phyloP scores from a whole-genome alignment of 2,329 filamentous ascomycete species.

The Hymenoscyphus occultus region DNA sequence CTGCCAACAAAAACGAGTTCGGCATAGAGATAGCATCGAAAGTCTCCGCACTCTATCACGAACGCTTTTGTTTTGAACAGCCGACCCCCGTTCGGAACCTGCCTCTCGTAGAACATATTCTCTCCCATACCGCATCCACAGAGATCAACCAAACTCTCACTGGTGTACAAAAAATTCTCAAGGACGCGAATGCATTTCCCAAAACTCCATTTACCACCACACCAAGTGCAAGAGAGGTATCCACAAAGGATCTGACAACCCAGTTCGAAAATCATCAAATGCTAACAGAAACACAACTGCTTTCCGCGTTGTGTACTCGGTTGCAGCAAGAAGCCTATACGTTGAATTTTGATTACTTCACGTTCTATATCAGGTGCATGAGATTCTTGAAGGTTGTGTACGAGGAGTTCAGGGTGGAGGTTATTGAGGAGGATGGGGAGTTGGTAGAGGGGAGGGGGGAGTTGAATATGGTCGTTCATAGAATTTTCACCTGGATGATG shows the following conservation, averaged over 20 bases:
- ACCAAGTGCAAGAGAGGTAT: background rate
- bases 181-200: background rate
- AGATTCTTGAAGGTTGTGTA: conserved; percentile 4
- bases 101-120: conserved; percentile 13
- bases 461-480: background rate
- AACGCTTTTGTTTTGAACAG: conserved; percentile 10
- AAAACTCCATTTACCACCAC: background rate
- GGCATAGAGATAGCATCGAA: conserved; percentile 15
- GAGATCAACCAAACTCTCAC: conserved; percentile 6
- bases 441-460: background rate
- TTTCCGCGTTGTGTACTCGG: conserved; percentile 14
- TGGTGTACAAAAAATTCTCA: conserved; percentile 1
- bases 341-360: conserved; percentile 23
- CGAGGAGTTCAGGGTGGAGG: background rate
- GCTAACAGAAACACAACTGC: conserved; percentile 17
- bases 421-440: background rate
- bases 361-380: conserved; percentile 12
- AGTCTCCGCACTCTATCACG: conserved; percentile 11
- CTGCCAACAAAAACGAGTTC: background rate
- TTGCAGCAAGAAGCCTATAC: conserved; percentile 17
- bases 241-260: background rate
- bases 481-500: background rate
- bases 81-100: conserved; percentile 9
- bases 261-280: conserved; percentile 15
- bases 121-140: conserved; percentile 4